A percentile compares a stretch with the other conserved stretches of the same genome.
Conservation (phyloP, 345 rosid species). For the Salix udensis region DNA sequence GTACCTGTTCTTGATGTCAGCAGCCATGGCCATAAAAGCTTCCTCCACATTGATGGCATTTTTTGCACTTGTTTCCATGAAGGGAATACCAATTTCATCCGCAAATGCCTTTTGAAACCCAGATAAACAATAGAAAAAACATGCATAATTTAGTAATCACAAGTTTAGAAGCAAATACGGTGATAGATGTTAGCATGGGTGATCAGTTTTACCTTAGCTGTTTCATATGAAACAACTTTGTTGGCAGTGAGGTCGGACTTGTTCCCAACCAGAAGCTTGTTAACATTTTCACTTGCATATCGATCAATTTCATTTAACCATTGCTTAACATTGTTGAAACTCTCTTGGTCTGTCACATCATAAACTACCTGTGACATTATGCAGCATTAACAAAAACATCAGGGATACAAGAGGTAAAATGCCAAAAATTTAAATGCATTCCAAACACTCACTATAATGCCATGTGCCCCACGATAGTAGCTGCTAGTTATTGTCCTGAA, state of each 20-base stretch:
- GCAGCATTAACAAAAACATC: not conserved
- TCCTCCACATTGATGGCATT: slow-evolving; percentile 63
- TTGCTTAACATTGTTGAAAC: slow-evolving; percentile 74
- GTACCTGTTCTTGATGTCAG: slow-evolving; percentile 66
- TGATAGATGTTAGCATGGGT: not conserved
- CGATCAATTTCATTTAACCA: slow-evolving; percentile 79
- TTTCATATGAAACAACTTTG: slow-evolving; percentile 65
- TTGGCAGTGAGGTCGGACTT: slow-evolving; percentile 63
- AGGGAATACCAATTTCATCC: slow-evolving; percentile 70
- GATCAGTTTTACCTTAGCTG: slow-evolving; percentile 53
- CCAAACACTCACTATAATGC: slow-evolving; percentile 62
- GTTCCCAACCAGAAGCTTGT: slow-evolving; percentile 74
- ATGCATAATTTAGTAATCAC: not conserved
- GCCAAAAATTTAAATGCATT: not conserved
- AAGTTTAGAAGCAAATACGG: not conserved
- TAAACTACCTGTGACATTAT: slow-evolving; percentile 53
- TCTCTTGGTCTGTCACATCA: slow-evolving; percentile 78
- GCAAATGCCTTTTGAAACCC: slow-evolving; percentile 58
- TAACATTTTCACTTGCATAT: slow-evolving; percentile 71
- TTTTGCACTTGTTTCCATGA: slow-evolving; percentile 82
- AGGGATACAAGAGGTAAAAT: not conserved
- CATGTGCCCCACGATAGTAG: slow-evolving; percentile 97
- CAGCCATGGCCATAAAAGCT: slow-evolving; percentile 84
- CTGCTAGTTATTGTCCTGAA: slow-evolving; percentile 95
- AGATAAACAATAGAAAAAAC: not conserved